Conservation (phyloP, 2,329 filamentous ascomycete species). For the Didymella exigua region DNA sequence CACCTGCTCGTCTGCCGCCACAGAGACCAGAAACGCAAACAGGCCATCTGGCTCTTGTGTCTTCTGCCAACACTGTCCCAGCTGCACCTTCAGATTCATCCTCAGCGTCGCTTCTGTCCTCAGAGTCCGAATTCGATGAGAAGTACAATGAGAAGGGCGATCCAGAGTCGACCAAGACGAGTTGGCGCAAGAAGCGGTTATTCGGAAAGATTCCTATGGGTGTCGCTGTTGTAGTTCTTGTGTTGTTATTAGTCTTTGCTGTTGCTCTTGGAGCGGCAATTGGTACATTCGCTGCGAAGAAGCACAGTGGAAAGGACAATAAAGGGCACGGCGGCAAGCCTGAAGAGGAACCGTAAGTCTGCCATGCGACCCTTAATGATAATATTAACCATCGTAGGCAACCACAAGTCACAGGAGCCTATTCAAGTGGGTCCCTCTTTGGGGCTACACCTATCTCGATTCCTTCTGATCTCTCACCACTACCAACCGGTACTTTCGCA, state of each 20-base stretch:
- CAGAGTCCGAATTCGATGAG: slow-evolving; percentile 28
- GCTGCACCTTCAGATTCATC: slow-evolving; percentile 38
- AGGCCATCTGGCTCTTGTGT: slow-evolving; percentile 26
- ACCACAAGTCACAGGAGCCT: slow-evolving; percentile 52
- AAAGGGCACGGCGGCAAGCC: slow-evolving; percentile 21
- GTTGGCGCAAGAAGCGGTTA: slow-evolving; percentile 51
- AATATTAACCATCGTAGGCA: slow-evolving; percentile 32
- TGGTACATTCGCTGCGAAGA: slow-evolving; percentile 58
- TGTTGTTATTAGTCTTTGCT: slow-evolving; percentile 54
- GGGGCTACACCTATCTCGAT: slow-evolving; percentile 59
- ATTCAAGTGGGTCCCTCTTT: slow-evolving; percentile 52
- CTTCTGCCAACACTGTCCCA: slow-evolving; percentile 25
- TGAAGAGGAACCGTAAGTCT: slow-evolving; percentile 41
- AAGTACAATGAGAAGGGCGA: slow-evolving; percentile 29
- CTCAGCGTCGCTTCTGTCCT: slow-evolving; percentile 34
- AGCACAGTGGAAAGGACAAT: slow-evolving; percentile 22
- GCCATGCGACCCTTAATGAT: background rate
- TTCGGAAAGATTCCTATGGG: slow-evolving; percentile 59
- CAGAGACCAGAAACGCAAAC: slow-evolving; percentile 43
- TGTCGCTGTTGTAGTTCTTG: slow-evolving; percentile 53
- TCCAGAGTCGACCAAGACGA: slow-evolving; percentile 2
- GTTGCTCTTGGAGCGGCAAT: slow-evolving; percentile 60
- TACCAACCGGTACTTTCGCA: slow-evolving; percentile 58
- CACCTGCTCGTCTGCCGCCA: slow-evolving; percentile 37
- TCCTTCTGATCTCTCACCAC: slow-evolving; percentile 51